Evolutionary conservation across 139 green algal genomes (phyloP).

Genomic region (Picochlorum sp.): DNA sequence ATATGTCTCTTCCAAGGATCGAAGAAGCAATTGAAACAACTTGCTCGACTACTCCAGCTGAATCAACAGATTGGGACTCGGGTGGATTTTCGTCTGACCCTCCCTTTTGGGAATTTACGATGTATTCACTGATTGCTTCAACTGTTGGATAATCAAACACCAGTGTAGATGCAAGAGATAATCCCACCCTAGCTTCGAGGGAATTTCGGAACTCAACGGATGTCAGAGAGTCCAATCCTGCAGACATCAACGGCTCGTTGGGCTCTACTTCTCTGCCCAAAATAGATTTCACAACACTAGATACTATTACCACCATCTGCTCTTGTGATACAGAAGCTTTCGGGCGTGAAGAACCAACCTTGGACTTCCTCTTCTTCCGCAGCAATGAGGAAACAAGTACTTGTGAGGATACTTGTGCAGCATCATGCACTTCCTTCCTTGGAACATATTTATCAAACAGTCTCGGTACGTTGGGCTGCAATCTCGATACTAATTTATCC

Average conservation of each 20-base stretch:
- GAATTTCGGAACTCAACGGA: constrained; percentile 23
- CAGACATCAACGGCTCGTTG: constrained; percentile 41
- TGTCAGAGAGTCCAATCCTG: constrained; percentile 50
- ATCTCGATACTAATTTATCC: constrained; percentile 13
- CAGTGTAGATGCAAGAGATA: constrained; percentile 32
- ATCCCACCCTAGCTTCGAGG: constrained; percentile 28
- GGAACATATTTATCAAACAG: constrained; percentile 13
- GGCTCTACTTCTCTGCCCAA: constrained; percentile 24
- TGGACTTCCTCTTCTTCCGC: not conserved
- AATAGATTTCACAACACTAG: constrained; percentile 23
- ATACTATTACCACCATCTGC: not conserved
- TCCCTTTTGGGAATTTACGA: constrained; percentile 10
- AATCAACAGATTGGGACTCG: not conserved
- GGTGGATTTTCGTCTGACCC: not conserved
- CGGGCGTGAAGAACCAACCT: not conserved
- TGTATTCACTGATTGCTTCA: constrained; percentile 18
- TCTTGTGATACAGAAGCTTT: not conserved
- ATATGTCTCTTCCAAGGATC: constrained; percentile 34
- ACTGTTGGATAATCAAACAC: constrained; percentile 54
- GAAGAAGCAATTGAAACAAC: constrained; percentile 1
- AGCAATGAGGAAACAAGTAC: not conserved
- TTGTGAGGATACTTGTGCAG: too few relatives aligned
- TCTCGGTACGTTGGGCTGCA: constrained; percentile 10
- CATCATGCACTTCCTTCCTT: not conserved
- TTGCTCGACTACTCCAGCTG: not conserved